Base-by-base conservation (phyloP, 2,329 filamentous ascomycete species). In the Colletotrichum lupini region DNA sequence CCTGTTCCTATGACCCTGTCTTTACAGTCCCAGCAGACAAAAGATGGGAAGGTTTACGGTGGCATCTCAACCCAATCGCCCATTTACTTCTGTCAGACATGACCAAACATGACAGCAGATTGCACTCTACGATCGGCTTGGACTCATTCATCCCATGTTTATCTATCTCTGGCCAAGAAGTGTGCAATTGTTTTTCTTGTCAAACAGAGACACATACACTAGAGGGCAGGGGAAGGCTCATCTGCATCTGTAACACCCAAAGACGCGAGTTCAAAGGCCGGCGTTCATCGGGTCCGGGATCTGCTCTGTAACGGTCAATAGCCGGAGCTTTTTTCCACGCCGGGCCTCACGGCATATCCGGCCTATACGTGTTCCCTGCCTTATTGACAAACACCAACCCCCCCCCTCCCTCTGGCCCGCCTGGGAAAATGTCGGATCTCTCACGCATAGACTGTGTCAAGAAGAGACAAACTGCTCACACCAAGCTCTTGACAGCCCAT, bases 381-480 rank as follows among this genome's bases (percentile, higher is more conserved):
- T 24, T 61, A 19, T 26, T 58, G n/a, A 24, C 22, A 42, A 28
- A 12, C 11, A 8, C 9, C 16, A 5, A 4, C 16, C 2, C 22
- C n/a, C n/a, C n/a, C 14, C 60, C 30, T 16, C 14, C 60, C 30
- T 4, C n/a, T 9, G 32, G 32, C 67, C 57, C 46, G 57, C 60
- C n/a, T 24, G 14, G 52, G 42, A 11, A 11, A 61, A 35, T 35
- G 49, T 57, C 67, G 61, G 56, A 26, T 66, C 60, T 65, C 24
- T 70, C 67, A 66, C 42, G 67, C 71, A 66, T 58, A 67, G 14
- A 66, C 14, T 73, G 35, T 71, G 57, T 66, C 71, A 73, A 56
- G 30, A 53, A 66, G 62, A 65, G 12, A 56, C 32, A 46, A 28
- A 30, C 19, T 57, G 32, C 24, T 30, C 9, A 30, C 46, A 14